A percentile compares a stretch with the other conserved stretches of the same genome.
These are phyloP conservation scores for Mycena metata DNA, from an alignment of 768 basidiomycete species.

Conservation along the genomic window DNA sequence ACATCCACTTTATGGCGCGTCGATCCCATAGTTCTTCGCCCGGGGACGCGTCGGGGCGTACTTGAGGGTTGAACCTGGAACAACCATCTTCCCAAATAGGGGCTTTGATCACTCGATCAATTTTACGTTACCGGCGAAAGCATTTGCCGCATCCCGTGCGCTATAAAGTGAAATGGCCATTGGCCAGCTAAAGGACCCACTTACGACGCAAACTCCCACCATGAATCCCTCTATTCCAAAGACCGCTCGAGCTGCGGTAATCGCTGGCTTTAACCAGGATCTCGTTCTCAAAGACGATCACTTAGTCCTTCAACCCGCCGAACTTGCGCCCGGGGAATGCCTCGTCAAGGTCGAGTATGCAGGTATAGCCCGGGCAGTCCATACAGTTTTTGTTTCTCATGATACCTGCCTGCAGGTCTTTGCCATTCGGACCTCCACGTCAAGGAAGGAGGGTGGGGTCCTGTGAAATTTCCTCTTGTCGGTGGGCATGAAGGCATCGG, in stretches of 20 bases:
- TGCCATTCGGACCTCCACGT: slow-evolving; percentile 87
- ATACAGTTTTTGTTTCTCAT: background rate
- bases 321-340: slow-evolving; percentile 73
- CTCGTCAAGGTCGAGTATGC: slow-evolving; percentile 80
- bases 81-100: too few relatives aligned
- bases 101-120: too few relatives aligned
- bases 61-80: too few relatives aligned
- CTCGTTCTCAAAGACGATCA: slow-evolving; percentile 55
- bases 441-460: slow-evolving; percentile 76
- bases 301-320: slow-evolving; percentile 68
- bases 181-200: too few relatives aligned
- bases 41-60: too few relatives aligned
- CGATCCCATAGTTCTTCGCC: too few relatives aligned
- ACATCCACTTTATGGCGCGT: too few relatives aligned
- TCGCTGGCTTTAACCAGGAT: slow-evolving; percentile 46
- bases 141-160: too few relatives aligned
- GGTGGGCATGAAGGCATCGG: slow-evolving; percentile 90
- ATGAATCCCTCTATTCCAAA: slow-evolving; percentile 46
- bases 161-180: too few relatives aligned
- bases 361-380: slow-evolving; percentile 53
- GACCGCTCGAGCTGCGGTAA: slow-evolving; percentile 55
- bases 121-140: too few relatives aligned
- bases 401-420: slow-evolving; percentile 51
- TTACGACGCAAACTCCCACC: background rate
- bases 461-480: slow-evolving; percentile 67